phyloP scores from a whole-genome alignment of 352 stramenopile genomes.

The Phytophthora melonis region DNA sequence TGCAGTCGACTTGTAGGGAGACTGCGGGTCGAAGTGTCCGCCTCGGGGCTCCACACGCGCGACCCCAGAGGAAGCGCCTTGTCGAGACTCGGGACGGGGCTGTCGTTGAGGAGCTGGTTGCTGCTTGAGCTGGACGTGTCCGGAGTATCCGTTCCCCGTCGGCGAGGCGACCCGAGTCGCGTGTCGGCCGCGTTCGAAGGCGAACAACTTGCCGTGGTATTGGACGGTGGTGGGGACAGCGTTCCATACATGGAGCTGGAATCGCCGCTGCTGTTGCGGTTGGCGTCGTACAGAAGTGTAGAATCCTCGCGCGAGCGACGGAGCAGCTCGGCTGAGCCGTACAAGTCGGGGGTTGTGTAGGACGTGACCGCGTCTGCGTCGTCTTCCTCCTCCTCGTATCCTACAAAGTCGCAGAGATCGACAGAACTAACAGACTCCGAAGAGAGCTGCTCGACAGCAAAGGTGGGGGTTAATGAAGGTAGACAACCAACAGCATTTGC shows the following conservation, averaged over 20 bases:
- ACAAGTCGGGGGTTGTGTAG: slow-evolving; percentile 51
- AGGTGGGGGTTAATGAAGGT: slow-evolving; percentile 4
- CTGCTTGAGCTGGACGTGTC: slow-evolving; percentile 26
- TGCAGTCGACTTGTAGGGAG: slow-evolving; percentile 37
- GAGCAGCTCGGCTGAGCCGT: slow-evolving; percentile 37
- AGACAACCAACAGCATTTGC: neutral
- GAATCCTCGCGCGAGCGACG: slow-evolving; percentile 37
- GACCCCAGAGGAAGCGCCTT: slow-evolving; percentile 6
- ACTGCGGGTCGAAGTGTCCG: slow-evolving; percentile 34
- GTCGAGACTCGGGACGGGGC: slow-evolving; percentile 8
- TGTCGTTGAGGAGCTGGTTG: slow-evolving; percentile 29
- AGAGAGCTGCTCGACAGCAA: slow-evolving; percentile 26
- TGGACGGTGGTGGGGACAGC: slow-evolving; percentile 26
- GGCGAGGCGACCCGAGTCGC: slow-evolving; percentile 27
- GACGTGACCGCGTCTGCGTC: slow-evolving; percentile 43
- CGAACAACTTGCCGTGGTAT: slow-evolving; percentile 15
- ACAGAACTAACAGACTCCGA: slow-evolving; percentile 46
- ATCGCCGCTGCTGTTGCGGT: slow-evolving; percentile 10
- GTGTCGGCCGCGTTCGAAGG: slow-evolving; percentile 27
- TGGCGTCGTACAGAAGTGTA: slow-evolving; percentile 25
- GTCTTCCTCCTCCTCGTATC: slow-evolving; percentile 65
- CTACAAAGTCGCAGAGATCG: slow-evolving; percentile 61
- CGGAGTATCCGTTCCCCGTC: slow-evolving; percentile 10
- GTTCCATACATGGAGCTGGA: slow-evolving; percentile 25
- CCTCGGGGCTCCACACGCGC: slow-evolving; percentile 26